Evolutionary conservation across 2,329 filamentous ascomycete species (phyloP).

Genomic region (Beauveria sp.): DNA sequence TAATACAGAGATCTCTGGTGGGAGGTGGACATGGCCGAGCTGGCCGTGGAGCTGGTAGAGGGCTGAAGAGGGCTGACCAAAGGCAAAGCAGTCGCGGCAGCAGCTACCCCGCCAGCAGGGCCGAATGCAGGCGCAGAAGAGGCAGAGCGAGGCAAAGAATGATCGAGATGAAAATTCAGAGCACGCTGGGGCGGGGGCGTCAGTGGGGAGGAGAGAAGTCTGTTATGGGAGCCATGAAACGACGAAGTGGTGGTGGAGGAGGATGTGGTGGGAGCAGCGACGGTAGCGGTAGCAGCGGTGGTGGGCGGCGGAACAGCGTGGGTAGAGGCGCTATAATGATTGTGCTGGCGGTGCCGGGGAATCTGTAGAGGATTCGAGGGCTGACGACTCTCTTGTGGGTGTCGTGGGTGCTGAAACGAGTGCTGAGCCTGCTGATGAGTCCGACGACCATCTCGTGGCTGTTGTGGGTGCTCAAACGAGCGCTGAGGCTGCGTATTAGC

Average conservation of each 20-base stretch:
- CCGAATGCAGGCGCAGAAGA: slow-evolving; percentile 30
- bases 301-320: neutral
- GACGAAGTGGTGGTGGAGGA: neutral
- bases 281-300: neutral
- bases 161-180: slow-evolving; percentile 48
- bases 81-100: slow-evolving; percentile 24
- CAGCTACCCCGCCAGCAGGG: slow-evolving; percentile 18
- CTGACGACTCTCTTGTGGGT: neutral
- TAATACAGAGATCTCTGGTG: slow-evolving; percentile 24
- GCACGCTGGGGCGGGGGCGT: slow-evolving; percentile 43
- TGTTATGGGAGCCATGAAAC: slow-evolving; percentile 24
- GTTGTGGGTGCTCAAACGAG: neutral
- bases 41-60: slow-evolving; percentile 35
- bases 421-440: neutral
- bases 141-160: slow-evolving; percentile 21
- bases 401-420: neutral
- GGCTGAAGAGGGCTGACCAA: slow-evolving; percentile 33
- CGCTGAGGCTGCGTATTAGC: neutral
- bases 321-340: neutral
- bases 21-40: slow-evolving; percentile 30
- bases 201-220: slow-evolving; percentile 47
- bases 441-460: neutral
- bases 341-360: neutral
- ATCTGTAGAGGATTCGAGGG: neutral
- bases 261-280: slow-evolving; percentile 8